Conservation (phyloP, 176 grass and related monocot genomes). For the Phragmites australis region DNA sequence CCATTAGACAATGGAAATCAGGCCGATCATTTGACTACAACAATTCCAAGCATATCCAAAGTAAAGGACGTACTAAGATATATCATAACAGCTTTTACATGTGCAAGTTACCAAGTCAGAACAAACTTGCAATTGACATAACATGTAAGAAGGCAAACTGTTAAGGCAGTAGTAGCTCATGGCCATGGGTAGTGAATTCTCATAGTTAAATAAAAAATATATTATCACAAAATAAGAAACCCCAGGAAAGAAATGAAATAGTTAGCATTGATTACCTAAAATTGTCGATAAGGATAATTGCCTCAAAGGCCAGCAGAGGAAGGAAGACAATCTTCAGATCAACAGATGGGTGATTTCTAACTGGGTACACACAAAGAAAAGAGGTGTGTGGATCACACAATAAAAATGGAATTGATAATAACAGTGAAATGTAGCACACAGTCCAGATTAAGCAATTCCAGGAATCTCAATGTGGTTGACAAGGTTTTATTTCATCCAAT, state of each 20-base stretch:
- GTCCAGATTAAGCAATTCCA: neutral
- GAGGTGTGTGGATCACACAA: neutral
- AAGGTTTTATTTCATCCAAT: neutral
- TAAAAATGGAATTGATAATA: neutral
- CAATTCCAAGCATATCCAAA: neutral
- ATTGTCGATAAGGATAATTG: conserved; percentile 90
- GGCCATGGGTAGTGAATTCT: neutral
- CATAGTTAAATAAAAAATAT: neutral
- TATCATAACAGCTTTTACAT: neutral
- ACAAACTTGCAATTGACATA: neutral
- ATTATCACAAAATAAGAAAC: neutral
- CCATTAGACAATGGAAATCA: neutral
- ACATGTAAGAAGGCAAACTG: neutral
- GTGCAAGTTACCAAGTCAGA: neutral
- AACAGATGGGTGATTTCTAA: conserved; percentile 50
- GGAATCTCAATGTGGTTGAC: neutral
- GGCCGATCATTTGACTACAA: neutral
- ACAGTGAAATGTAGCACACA: neutral
- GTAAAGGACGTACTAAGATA: no score
- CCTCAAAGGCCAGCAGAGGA: conserved; percentile 80
- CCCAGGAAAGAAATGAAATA: neutral
- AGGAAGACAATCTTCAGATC: conserved; percentile 96
- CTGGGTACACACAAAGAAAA: conserved; percentile 28
- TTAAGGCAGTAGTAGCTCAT: neutral
- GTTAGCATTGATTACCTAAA: conserved; percentile 61